Percentiles rank a stretch among this genome's conserved stretches.
Conservation (phyloP, 176 grass and related monocot species). For the Pontederia crassipes region DNA sequence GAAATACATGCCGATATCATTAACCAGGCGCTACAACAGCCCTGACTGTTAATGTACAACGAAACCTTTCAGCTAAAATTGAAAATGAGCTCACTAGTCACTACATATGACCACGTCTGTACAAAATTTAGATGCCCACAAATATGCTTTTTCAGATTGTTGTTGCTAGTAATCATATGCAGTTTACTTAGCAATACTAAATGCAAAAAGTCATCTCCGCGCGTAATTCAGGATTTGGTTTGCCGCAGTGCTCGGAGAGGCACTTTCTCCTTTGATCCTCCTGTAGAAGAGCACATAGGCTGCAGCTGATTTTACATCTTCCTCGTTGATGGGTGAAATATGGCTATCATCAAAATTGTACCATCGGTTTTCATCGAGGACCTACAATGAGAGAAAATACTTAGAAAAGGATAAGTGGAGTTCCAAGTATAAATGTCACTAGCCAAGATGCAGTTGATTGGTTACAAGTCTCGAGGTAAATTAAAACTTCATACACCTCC, state of each 20-base stretch:
- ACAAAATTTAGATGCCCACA: no score
- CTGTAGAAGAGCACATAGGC: slow-evolving; percentile 97
- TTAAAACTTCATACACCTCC: neutral
- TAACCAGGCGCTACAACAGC: no score
- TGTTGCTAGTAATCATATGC: neutral
- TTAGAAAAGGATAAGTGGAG: slow-evolving; percentile 14
- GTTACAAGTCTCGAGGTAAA: no score
- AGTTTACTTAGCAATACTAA: no score
- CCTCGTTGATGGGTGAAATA: slow-evolving; percentile 71
- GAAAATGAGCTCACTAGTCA: no score
- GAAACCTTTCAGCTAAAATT: no score
- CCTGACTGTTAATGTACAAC: no score
- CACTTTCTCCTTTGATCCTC: slow-evolving; percentile 54
- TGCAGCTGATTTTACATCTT: slow-evolving; percentile 87
- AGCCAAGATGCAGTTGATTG: no score
- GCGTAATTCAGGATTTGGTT: slow-evolving; percentile 44
- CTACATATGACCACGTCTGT: no score
- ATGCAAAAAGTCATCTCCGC: slow-evolving; percentile 28
- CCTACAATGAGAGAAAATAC: slow-evolving; percentile 37
- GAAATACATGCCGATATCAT: no score
- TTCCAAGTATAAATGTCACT: neutral
- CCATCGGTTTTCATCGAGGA: slow-evolving; percentile 86
- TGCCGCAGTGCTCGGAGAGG: slow-evolving; percentile 38
- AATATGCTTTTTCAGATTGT: no score
- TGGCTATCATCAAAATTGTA: slow-evolving; percentile 99